Evolutionary conservation across 805 yeast genomes (phyloP), one percentile per base, ranked within the genome.

Genomic region (Starmera caribaea): DNA sequence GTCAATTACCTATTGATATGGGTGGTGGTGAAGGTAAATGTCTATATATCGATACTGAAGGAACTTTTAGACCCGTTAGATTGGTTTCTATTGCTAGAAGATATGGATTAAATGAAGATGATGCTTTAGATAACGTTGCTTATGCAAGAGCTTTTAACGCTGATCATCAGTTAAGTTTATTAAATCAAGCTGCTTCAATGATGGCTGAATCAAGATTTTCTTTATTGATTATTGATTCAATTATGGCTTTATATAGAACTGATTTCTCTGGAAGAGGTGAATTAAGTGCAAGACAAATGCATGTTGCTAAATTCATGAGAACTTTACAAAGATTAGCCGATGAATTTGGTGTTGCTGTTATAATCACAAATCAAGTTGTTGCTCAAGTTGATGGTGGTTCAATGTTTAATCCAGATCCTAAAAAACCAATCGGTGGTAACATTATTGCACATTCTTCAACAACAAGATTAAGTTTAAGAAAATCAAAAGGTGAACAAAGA

Each of bases 21-120:
- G 97, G 97, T 32, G 98, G 98, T 44, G 98, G 96, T 38, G 98
- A 92, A 65, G 98, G 98, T 29, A 88, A 92, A 62, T 90, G 97
- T 60, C 68, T 92, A 40, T 92, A 85, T 57, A 89, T 92, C 44
- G 98, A 92, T 55, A 90, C 97, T 0, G 98, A 90, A 58, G 96
- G 97, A 15, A 92, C 98, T 2, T 92, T 92, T 59, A 73, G 98
- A 57, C 97, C 97, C 1, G 81, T 81, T 34, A 74, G 98, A 51
- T 68, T 92, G 49, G 83, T 85, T 8, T 80, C 95, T 1, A 88
- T 92, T 48, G 96, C 96, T 3, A 81, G 81, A 56, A 70, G 98
- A 50, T 92, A 83, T 57, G 96, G 96, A 0, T 69, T 92, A 42
- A 86, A 86, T 49, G 95, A 92, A 16, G 88, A 83, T 52, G 96